phyloP scores from a whole-genome alignment of 257 asterid genomes.

The Pogostemon cablin region DNA sequence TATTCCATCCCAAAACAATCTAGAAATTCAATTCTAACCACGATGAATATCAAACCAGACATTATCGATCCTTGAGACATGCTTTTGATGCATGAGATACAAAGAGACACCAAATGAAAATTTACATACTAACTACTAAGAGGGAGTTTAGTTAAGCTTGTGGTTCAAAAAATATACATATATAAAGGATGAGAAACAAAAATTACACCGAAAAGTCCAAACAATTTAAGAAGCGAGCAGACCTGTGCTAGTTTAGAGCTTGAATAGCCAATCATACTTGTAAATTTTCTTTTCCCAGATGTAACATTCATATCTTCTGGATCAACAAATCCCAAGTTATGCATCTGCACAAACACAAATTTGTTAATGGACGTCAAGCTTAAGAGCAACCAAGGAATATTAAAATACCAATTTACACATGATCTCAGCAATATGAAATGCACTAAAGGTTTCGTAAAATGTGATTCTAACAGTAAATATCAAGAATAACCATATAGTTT shows the following conservation, averaged over 20 bases:
- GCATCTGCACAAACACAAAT: constrained; percentile 64
- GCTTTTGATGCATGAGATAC: constrained; percentile 19
- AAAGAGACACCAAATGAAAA: constrained; percentile 15
- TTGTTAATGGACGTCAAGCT: constrained; percentile 24
- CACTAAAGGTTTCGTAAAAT: background rate
- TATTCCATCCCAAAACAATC: background rate
- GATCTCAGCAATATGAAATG: constrained; percentile 11
- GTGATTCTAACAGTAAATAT: constrained; percentile 4
- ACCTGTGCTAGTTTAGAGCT: constrained; percentile 97
- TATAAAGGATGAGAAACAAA: constrained; percentile 21
- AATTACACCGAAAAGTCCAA: constrained; percentile 6
- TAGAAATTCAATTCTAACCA: background rate
- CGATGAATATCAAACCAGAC: constrained; percentile 9
- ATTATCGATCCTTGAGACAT: constrained; percentile 10
- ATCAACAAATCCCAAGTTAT: constrained; percentile 89
- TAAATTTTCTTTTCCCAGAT: constrained; percentile 79
- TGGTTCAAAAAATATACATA: background rate
- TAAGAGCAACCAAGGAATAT: constrained; percentile 28
- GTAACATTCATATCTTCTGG: constrained; percentile 94
- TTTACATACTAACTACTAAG: constrained; percentile 10
- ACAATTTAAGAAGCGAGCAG: constrained; percentile 30
- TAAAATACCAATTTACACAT: background rate
- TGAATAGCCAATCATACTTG: constrained; percentile 77
- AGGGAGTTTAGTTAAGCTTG: background rate
- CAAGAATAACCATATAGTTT: background rate